Conservation (phyloP, 208 protist genomes). For the Trypanosoma caninum region DNA sequence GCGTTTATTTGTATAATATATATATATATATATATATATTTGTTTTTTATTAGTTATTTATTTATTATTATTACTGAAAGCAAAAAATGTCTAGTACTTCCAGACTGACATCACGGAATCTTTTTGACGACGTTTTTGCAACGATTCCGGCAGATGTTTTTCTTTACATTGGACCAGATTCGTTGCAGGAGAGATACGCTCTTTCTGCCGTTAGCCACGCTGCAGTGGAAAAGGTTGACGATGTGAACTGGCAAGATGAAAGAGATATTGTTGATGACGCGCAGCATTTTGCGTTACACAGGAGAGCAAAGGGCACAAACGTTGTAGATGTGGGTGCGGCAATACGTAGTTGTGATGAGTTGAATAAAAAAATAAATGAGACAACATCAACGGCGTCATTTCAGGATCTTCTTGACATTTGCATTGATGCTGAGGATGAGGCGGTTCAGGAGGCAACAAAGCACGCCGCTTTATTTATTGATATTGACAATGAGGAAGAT, state of each 20-base stretch:
- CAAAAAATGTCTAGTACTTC: slow-evolving; percentile 17
- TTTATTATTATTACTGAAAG: background rate
- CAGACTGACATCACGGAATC: slow-evolving; percentile 32
- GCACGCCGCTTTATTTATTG: slow-evolving; percentile 32
- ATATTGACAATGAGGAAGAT: slow-evolving; percentile 16
- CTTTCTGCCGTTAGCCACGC: slow-evolving; percentile 26
- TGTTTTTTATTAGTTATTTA: background rate
- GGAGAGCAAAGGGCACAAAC: background rate
- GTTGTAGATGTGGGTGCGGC: slow-evolving; percentile 17
- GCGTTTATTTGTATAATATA: background rate
- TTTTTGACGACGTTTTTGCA: slow-evolving; percentile 74
- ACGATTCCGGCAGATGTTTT: slow-evolving; percentile 53
- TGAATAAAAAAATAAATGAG: background rate
- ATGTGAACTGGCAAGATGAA: background rate
- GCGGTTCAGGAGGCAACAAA: slow-evolving; percentile 68
- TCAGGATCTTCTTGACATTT: slow-evolving; percentile 20
- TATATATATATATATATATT: slow-evolving; percentile 4
- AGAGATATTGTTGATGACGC: background rate
- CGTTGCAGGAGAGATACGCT: slow-evolving; percentile 49
- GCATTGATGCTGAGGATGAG: slow-evolving; percentile 52
- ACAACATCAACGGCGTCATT: background rate
- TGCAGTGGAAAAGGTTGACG: background rate
- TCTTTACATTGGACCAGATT: slow-evolving; percentile 51
- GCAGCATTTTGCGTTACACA: background rate
- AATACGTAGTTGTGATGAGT: slow-evolving; percentile 4